Evolutionary conservation across 2,329 filamentous ascomycete species (phyloP), one percentile per base, ranked within the genome.

Genomic region (Beauveria brongniartii): DNA sequence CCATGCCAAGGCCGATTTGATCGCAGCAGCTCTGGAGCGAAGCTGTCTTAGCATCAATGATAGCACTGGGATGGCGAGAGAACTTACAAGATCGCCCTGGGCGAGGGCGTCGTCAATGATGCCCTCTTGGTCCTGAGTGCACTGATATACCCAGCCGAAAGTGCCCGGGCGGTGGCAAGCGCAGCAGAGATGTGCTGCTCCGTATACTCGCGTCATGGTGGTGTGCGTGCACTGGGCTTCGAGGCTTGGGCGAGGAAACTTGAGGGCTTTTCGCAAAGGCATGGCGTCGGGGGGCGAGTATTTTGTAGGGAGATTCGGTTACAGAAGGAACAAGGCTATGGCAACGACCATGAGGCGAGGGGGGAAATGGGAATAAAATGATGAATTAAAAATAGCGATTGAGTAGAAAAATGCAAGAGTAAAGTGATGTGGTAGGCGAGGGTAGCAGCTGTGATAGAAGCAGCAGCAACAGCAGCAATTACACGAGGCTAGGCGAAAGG

Each of bases 91-190:
- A 63, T 68, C 65, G 62, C 69, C 64, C 59, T 67, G 63, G 16
- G 63, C 66, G 41, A 67, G 63, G 7, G 67, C 65, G 46, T 69
- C 65, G 58, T 74, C 74, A 26, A 73, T 70, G 52, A 74, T 66
- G 54, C 76, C 73, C 34, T 82, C 78, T 12, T 75, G 75, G 66
- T 92, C 89, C 69, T 90, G 83, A 14, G 80, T 82, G 71, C 91
- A 94, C 62, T 81, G 78, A 71, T 90, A 94, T 24, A 94, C 74
- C 83, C 88, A 94, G 28, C 89, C 88, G 58, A 87, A 78, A 18
- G 78, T 73, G 0, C 87, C 82, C 1, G 72, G 71, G 46, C 74
- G 73, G 44, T 75, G 74, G 67, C 90, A 94, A 26, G 78, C 69
- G 8, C 79, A 73, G 73, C 90, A 94, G 20, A 71, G 68, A 52